Evolutionary conservation across 1,284 basidiomycete genomes (phyloP), one percentile per base, ranked within the genome.

Genomic region (Ceratobasidium sp.): DNA sequence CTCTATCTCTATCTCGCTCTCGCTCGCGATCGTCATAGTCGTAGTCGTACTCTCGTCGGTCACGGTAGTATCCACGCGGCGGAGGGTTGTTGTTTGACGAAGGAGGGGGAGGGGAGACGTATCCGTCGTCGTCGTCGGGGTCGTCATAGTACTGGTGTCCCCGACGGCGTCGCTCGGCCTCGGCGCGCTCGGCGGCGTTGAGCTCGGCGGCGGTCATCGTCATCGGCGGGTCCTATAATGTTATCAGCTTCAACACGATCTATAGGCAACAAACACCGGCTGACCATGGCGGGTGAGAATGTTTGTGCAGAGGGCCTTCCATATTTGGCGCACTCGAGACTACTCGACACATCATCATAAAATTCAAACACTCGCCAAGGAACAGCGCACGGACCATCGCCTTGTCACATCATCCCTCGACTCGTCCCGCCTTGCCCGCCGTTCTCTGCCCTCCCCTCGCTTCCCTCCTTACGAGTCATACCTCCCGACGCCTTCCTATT

Each of bases 311-410:
- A 75, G 73, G 73, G 73, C 73, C 73, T 75, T 75, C 73, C 73
- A 75, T 75, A 75, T 75, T 75, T 75, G 71, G 62, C 73, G 59
- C 70, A 65, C 71, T 74, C 71, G 73, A 75, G 59, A 75, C 61
- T 62, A 42, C 61, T 42, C 44, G 62, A 75, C 62, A 75, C 71
- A 75, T 70, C 62, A 75, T 75, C 73, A 75, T 66, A 75, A 75
- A 75, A 75, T 75, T 75, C 73, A 75, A 75, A 75, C 46, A 54
- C 38, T 23, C 33, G 46, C 59, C 57, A 61, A 52, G 57, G 54
- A 28, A 52, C 61, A 64, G 61, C 73, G 62, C 61, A 65, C 62
- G 73, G 61, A 75, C 62, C 73, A 71, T 52, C 68, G 7, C 10
- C 38, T 40, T n/a, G 15, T 44, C 62, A 28, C n/a, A 40, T 65